Evolutionary conservation across 2,329 filamentous ascomycete genomes (phyloP).

Genomic region (Exserohilum turcica): DNA sequence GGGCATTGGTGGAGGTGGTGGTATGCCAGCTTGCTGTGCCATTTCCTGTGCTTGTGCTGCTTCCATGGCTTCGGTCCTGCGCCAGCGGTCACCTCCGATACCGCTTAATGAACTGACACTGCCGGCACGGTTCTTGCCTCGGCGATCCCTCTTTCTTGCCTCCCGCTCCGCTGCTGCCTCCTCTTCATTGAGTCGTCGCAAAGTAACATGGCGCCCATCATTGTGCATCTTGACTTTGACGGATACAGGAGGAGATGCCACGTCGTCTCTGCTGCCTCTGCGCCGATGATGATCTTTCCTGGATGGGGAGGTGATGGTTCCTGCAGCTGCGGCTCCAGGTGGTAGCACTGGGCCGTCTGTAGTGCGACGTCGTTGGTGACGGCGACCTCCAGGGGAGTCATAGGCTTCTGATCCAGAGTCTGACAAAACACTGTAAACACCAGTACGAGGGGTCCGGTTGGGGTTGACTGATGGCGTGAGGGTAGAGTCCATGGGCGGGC

Average conservation of each 20-base stretch:
- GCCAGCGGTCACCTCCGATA: slow-evolving; percentile 47
- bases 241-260: slow-evolving; percentile 64
- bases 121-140: slow-evolving; percentile 45
- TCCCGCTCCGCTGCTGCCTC: slow-evolving; percentile 66
- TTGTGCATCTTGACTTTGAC: slow-evolving; percentile 70
- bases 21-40: slow-evolving; percentile 26
- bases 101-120: slow-evolving; percentile 49
- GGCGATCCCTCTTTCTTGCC: slow-evolving; percentile 56
- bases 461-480: slow-evolving; percentile 38
- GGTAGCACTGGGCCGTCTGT: slow-evolving; percentile 32
- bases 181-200: slow-evolving; percentile 65
- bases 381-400: slow-evolving; percentile 43
- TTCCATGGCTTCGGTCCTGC: slow-evolving; percentile 47
- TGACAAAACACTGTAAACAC: slow-evolving; percentile 44
- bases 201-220: slow-evolving; percentile 66
- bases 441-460: slow-evolving; percentile 44
- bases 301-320: slow-evolving; percentile 36
- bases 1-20: slow-evolving; percentile 33
- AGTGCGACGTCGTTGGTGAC: slow-evolving; percentile 40
- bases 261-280: slow-evolving; percentile 47
- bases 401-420: slow-evolving; percentile 51
- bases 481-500: slow-evolving; percentile 38
- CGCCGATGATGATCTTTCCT: slow-evolving; percentile 33
- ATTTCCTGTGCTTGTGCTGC: slow-evolving; percentile 42
- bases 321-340: slow-evolving; percentile 36